phyloP scores from a whole-genome alignment of 1,284 basidiomycete species.

The Porphyrellus sp. region DNA sequence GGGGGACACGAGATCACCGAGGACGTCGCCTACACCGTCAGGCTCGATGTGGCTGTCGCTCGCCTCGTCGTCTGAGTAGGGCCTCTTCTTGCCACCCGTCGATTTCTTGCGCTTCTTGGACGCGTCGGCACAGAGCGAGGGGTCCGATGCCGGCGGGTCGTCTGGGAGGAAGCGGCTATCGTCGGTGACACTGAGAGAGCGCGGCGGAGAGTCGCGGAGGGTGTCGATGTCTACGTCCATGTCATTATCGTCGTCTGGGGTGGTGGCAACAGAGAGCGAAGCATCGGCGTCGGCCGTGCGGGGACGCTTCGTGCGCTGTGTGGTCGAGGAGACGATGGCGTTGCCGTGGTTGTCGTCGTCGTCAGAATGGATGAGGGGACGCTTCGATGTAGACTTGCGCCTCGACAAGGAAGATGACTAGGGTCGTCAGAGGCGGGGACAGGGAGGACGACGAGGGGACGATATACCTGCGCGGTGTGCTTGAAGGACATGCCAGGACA shows the following conservation, averaged over 20 bases:
- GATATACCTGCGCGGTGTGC: conserved; percentile 22
- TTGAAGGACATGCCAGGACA: conserved; percentile 21
- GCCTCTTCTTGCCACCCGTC: conserved; percentile 17
- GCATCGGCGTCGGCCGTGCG: conserved; percentile 26
- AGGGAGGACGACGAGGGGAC: not conserved
- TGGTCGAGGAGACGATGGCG: not conserved
- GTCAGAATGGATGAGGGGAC: conserved; percentile 29
- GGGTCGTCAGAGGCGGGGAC: conserved; percentile 10
- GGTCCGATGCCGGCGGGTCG: not conserved
- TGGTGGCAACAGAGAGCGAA: not conserved
- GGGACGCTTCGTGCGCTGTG: conserved; percentile 26
- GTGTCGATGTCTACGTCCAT: conserved; percentile 28
- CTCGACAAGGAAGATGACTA: conserved; percentile 15
- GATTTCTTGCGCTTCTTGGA: conserved; percentile 15
- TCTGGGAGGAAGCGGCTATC: conserved; percentile 27
- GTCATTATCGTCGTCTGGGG: conserved; percentile 12
- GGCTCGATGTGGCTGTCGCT: conserved; percentile 26
- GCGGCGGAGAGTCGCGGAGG: conserved; percentile 6
- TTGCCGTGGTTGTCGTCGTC: conserved; percentile 20
- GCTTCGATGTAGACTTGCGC: conserved; percentile 26
- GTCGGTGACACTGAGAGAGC: conserved; percentile 3
- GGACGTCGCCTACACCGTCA: conserved; percentile 21
- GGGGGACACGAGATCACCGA: conserved; percentile 15
- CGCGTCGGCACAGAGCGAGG: not conserved
- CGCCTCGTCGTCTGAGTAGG: conserved; percentile 30